Evolutionary conservation across 1,284 basidiomycete genomes (phyloP).

Genomic region (Cryptococcus depauperatus): DNA sequence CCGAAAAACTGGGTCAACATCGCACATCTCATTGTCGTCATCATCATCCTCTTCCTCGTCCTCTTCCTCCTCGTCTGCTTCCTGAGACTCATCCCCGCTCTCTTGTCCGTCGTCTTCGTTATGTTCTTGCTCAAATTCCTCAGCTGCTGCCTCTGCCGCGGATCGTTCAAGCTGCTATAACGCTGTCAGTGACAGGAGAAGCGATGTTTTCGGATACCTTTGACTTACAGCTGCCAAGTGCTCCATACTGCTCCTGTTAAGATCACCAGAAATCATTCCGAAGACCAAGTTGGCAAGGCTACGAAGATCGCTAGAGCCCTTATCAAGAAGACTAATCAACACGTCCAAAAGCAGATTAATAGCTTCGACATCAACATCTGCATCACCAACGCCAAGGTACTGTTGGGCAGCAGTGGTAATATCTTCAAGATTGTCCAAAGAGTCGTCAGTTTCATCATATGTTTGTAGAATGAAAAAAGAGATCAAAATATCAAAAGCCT

Average conservation of each 20-base stretch:
- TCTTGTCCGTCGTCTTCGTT: constrained; percentile 31
- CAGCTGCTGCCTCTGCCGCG: constrained; percentile 24
- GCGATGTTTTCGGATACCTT: not conserved
- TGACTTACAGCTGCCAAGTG: constrained; percentile 69
- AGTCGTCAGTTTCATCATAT: constrained; percentile 57
- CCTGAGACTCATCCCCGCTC: constrained; percentile 41
- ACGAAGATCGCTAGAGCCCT: constrained; percentile 72
- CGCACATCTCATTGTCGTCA: constrained; percentile 46
- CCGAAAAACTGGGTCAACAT: constrained; percentile 61
- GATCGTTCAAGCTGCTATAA: constrained; percentile 67
- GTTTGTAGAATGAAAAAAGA: constrained; percentile 61
- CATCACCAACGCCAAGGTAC: constrained; percentile 22
- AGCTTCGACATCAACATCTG: constrained; percentile 50
- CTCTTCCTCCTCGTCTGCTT: constrained; percentile 49
- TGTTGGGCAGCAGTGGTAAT: constrained; percentile 23
- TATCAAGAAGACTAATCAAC: constrained; percentile 80
- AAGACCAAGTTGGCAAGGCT: constrained; percentile 76
- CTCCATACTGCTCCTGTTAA: constrained; percentile 68
- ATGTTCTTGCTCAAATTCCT: constrained; percentile 44
- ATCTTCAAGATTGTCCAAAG: constrained; percentile 54
- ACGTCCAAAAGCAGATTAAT: constrained; percentile 80
- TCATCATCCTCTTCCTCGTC: constrained; percentile 45
- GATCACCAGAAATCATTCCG: constrained; percentile 60
- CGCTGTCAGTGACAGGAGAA: constrained; percentile 11
- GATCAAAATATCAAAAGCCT: constrained; percentile 63